Evolutionary conservation across 2,329 filamentous ascomycete species (phyloP).

Genomic region (Geosmithia morbida): DNA sequence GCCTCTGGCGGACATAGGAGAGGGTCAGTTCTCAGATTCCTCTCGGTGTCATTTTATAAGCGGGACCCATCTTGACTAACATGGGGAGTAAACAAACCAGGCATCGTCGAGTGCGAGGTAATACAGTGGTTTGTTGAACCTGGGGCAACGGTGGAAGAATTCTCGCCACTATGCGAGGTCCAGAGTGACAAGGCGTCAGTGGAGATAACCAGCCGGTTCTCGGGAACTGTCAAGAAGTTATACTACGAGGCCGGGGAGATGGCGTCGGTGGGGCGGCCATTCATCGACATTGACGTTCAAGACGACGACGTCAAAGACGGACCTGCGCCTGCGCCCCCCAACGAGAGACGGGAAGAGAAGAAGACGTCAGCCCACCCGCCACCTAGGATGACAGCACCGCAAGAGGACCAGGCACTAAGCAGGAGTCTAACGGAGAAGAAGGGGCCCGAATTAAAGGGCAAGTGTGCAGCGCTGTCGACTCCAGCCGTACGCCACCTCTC

Average conservation of each 20-base stretch:
- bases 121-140: constrained; percentile 99
- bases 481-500: constrained; percentile 82
- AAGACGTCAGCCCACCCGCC: neutral
- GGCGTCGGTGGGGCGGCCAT: constrained; percentile 85
- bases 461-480: constrained; percentile 66
- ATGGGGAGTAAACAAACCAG: constrained; percentile 25
- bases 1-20: constrained; percentile 71
- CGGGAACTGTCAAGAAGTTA: constrained; percentile 89
- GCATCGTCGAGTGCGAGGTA: constrained; percentile 95
- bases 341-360: neutral
- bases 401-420: constrained; percentile 1
- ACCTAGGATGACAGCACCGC: neutral
- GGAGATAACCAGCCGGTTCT: constrained; percentile 90
- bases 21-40: constrained; percentile 38
- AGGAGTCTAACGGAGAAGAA: constrained; percentile 1
- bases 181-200: constrained; percentile 90
- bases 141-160: constrained; percentile 90
- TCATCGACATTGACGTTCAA: constrained; percentile 89
- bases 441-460: constrained; percentile 31
- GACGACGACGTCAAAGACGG: constrained; percentile 34
- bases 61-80: neutral
- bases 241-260: constrained; percentile 95
- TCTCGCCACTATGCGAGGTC: constrained; percentile 94
- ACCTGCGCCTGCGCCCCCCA: constrained; percentile 1
- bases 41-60: neutral